Evolutionary conservation across 345 rosid genomes (phyloP).

Genomic region (Geranium rotundifolium): DNA sequence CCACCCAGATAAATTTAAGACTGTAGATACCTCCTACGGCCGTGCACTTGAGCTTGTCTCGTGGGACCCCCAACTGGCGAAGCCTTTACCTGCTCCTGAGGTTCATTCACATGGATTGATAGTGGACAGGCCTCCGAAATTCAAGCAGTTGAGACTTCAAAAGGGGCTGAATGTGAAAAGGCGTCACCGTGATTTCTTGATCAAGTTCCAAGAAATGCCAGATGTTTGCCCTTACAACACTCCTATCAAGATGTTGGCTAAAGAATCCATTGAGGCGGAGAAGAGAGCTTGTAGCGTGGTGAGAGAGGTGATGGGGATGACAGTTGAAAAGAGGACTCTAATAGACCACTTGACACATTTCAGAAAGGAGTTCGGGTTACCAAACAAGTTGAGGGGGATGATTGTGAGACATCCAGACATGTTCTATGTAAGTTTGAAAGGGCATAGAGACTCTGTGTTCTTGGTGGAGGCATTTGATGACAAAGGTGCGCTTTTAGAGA

Average conservation of each 20-base stretch:
- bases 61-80: slow-evolving; percentile 58
- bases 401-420: slow-evolving; percentile 73
- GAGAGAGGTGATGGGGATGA: slow-evolving; percentile 62
- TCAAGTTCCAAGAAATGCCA: slow-evolving; percentile 53
- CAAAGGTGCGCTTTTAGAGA: slow-evolving; percentile 52
- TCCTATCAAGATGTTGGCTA: slow-evolving; percentile 28
- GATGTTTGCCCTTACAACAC: slow-evolving; percentile 62
- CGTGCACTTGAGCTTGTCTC: slow-evolving; percentile 76
- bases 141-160: slow-evolving; percentile 61
- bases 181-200: slow-evolving; percentile 42
- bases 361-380: slow-evolving; percentile 63
- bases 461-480: slow-evolving; percentile 61
- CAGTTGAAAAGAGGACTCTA: slow-evolving; percentile 62
- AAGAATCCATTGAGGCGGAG: slow-evolving; percentile 59
- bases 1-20: slow-evolving; percentile 59
- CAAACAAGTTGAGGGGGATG: slow-evolving; percentile 67
- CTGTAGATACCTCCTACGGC: slow-evolving; percentile 68
- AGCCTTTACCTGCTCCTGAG: slow-evolving; percentile 28
- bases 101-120: slow-evolving; percentile 33
- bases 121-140: slow-evolving; percentile 77
- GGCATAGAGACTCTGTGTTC: slow-evolving; percentile 63
- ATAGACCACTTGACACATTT: slow-evolving; percentile 83
- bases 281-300: slow-evolving; percentile 70
- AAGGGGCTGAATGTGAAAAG: slow-evolving; percentile 71
- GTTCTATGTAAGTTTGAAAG: slow-evolving; percentile 75